phyloP scores from a whole-genome alignment of 1,139 yeast species.

The Yamadazyma triangularis region DNA sequence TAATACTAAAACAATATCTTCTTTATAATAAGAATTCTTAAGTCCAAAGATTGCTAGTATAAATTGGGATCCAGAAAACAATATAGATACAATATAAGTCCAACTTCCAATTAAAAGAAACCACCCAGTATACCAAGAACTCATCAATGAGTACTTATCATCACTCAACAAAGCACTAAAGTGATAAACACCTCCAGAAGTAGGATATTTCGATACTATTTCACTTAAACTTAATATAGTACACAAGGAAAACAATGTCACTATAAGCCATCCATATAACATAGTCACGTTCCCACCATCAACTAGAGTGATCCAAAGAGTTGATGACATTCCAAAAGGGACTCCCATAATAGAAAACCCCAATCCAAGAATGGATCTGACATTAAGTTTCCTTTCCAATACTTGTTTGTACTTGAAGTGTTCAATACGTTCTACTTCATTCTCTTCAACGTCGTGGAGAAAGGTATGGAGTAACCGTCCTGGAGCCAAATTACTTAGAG shows the following conservation, averaged over 20 bases:
- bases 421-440: slow-evolving; percentile 56
- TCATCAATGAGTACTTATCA: slow-evolving; percentile 46
- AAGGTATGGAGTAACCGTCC: slow-evolving; percentile 17
- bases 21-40: slow-evolving; percentile 52
- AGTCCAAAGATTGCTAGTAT: slow-evolving; percentile 62
- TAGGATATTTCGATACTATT: slow-evolving; percentile 69
- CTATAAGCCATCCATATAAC: slow-evolving; percentile 65
- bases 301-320: slow-evolving; percentile 61
- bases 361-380: slow-evolving; percentile 63
- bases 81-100: slow-evolving; percentile 69
- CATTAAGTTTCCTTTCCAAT: slow-evolving; percentile 59
- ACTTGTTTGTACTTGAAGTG: slow-evolving; percentile 71
- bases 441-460: slow-evolving; percentile 30
- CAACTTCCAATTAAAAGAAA: slow-evolving; percentile 67
- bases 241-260: slow-evolving; percentile 55
- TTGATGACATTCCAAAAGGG: slow-evolving; percentile 69
- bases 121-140: slow-evolving; percentile 80
- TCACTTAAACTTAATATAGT: slow-evolving; percentile 68
- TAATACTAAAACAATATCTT: slow-evolving; percentile 53
- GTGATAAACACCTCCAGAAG: slow-evolving; percentile 72
- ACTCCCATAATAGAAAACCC: slow-evolving; percentile 80
- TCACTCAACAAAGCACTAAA: slow-evolving; percentile 68
- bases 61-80: slow-evolving; percentile 73
- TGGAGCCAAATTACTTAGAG: slow-evolving; percentile 15
- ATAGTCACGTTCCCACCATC: slow-evolving; percentile 75